Evolutionary conservation across 495 filamentous ascomycete genomes (phyloP).

Genomic region (Lasiosphaeria miniovina): DNA sequence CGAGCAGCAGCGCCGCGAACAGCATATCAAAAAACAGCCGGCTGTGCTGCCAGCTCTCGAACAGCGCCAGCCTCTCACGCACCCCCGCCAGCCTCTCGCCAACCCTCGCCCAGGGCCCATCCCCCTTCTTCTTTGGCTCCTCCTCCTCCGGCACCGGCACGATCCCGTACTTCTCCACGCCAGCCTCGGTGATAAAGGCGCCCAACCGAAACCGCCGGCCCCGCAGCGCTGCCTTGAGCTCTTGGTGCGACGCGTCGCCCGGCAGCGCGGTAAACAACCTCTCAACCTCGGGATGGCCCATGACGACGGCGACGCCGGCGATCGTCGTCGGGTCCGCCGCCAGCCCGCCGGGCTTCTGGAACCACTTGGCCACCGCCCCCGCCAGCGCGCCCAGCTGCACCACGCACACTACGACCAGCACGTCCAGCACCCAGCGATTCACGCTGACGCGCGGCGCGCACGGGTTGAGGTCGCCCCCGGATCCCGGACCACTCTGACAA

Average conservation of each 20-base stretch:
- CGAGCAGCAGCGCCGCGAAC: slow-evolving; percentile 13
- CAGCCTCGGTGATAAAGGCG: slow-evolving; percentile 14
- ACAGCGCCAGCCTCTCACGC: slow-evolving; percentile 3
- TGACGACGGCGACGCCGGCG: slow-evolving; percentile 27
- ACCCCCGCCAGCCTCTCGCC: not conserved
- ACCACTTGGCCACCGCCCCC: slow-evolving; percentile 20
- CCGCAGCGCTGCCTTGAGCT: slow-evolving; percentile 18
- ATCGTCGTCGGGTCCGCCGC: slow-evolving; percentile 28
- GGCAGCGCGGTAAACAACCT: slow-evolving; percentile 18
- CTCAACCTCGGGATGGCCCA: slow-evolving; percentile 32
- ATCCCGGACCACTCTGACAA: slow-evolving; percentile 7
- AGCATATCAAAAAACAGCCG: slow-evolving; percentile 16
- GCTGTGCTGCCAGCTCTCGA: slow-evolving; percentile 20
- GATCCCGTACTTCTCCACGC: slow-evolving; percentile 24
- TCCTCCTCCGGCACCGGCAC: slow-evolving; percentile 19
- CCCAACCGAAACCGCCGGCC: slow-evolving; percentile 24
- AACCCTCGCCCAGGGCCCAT: not conserved
- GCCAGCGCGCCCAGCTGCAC: slow-evolving; percentile 13
- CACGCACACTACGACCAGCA: slow-evolving; percentile 18
- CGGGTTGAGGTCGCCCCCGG: slow-evolving; percentile 7
- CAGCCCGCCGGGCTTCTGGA: slow-evolving; percentile 17
- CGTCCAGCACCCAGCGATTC: slow-evolving; percentile 25
- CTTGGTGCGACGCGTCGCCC: slow-evolving; percentile 18
- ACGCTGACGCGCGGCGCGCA: slow-evolving; percentile 23
- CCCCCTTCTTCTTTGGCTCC: slow-evolving; percentile 6